phyloP scores from a whole-genome alignment of 2,329 filamentous ascomycete genomes.

The Neonectria punicea region DNA sequence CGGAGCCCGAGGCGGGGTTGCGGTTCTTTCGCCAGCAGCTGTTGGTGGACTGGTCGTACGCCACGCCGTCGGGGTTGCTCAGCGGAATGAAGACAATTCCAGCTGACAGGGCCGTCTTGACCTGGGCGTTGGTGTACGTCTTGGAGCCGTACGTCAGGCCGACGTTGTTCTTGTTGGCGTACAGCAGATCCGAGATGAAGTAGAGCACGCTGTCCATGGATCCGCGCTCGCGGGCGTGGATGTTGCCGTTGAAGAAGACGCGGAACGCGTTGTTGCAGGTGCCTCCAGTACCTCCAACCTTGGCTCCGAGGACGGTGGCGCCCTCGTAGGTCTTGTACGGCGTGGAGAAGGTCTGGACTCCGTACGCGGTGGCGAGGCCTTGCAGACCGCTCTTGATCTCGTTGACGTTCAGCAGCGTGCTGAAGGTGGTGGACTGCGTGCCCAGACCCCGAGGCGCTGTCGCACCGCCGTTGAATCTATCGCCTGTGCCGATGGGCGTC shows the following conservation, averaged over 20 bases:
- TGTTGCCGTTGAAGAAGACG: constrained; percentile 60
- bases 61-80: constrained; percentile 58
- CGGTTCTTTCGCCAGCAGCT: constrained; percentile 64
- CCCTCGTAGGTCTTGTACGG: constrained; percentile 56
- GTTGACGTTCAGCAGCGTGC: constrained; percentile 25
- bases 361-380: constrained; percentile 20
- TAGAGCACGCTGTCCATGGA: constrained; percentile 64
- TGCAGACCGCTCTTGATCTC: constrained; percentile 26
- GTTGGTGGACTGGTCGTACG: constrained; percentile 57
- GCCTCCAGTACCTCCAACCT: constrained; percentile 50
- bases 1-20: constrained; percentile 50
- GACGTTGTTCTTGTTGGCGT: constrained; percentile 57
- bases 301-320: constrained; percentile 51
- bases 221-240: constrained; percentile 65
- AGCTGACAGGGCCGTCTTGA: constrained; percentile 58
- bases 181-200: constrained; percentile 64
- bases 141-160: constrained; percentile 61
- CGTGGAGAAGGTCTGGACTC: constrained; percentile 45
- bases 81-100: constrained; percentile 52
- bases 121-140: constrained; percentile 60
- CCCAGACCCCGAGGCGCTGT: constrained; percentile 23
- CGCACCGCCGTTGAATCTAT: constrained; percentile 21
- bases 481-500: constrained; percentile 24
- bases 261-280: constrained; percentile 49
- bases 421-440: constrained; percentile 66